Percentiles rank a stretch among this genome's conserved stretches.
phyloP scores from a whole-genome alignment of 2,329 filamentous ascomycete genomes.

The Apiospora rasikravindrae region DNA sequence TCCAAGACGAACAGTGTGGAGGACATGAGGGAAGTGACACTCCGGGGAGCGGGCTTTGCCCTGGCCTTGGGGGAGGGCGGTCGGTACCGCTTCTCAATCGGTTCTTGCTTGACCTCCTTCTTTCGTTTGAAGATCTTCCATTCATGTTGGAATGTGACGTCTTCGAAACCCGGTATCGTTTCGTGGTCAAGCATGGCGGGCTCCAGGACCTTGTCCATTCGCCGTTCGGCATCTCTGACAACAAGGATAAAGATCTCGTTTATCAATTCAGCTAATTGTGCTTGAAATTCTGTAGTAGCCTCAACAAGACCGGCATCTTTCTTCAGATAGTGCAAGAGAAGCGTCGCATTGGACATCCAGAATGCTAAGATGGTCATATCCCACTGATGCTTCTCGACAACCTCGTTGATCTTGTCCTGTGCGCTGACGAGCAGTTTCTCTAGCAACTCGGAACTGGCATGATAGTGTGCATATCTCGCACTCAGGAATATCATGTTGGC shows the following conservation, averaged over 20 bases:
- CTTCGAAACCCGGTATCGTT: constrained; percentile 95
- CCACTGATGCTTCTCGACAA: constrained; percentile 96
- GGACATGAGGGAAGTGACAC: constrained; percentile 92
- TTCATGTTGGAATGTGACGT: constrained; percentile 96
- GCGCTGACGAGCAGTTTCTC: constrained; percentile 81
- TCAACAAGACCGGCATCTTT: constrained; percentile 85
- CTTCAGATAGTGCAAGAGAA: constrained; percentile 95
- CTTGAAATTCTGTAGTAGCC: constrained; percentile 86
- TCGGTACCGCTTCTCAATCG: constrained; percentile 85
- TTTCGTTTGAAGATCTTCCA: constrained; percentile 98
- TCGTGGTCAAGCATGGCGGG: constrained; percentile 96
- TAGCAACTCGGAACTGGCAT: constrained; percentile 85
- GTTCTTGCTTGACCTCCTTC: constrained; percentile 86
- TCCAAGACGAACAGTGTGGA: constrained; percentile 97
- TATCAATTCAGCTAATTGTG: constrained; percentile 90
- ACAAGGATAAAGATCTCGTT: constrained; percentile 99
- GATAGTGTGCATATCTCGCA: constrained; percentile 95
- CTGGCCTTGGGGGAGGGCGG: constrained; percentile 92
- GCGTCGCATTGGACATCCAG: constrained; percentile 96
- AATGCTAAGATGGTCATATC: constrained; percentile 99
- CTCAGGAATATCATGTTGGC: constrained; percentile 97
- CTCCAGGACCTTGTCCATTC: constrained; percentile 95
- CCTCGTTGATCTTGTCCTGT: constrained; percentile 95
- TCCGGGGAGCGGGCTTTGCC: constrained; percentile 89
- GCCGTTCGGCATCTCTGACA: constrained; percentile 91